Evolutionary conservation across 805 yeast species (phyloP), one percentile per base, ranked within the genome.

Genomic region (Saturnispora ahearnii): DNA sequence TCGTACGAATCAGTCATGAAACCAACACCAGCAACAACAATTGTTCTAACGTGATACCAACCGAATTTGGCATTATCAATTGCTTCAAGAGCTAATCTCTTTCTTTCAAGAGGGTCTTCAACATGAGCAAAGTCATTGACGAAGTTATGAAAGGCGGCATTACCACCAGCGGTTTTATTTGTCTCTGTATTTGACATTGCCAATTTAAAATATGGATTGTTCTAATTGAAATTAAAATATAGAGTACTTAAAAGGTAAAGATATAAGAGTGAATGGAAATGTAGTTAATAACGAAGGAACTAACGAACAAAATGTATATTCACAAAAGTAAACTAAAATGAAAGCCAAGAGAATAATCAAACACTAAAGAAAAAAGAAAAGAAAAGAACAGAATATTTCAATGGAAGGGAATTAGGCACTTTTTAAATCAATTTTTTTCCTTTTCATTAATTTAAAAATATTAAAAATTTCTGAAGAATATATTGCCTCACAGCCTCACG

Each of bases 1-100:
- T 89, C 96, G 68, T 89, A 88, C 48, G 96, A 81, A 70, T 88
- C 96, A 36, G 96, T 88, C 71, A 89, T 69, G 78, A 88, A 88
- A 65, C 96, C 96, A 56, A 88, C 93, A 74, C 96, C 88, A n/a
- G 95, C 95, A 64, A 87, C 88, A 68, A 80, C 65, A 59, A 87
- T 84, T 72, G 88, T 84, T 68, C 87, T 79, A 48, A 86, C 69
- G 61, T 86, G 93, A 62, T 85, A 82, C 93, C 89, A 82, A 51
- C 90, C 87, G 59, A 86, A 86, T 1, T 74, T 67, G 45, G 88
- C 87, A 59, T 82, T 81, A 67, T 86, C 95, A 56, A 86, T 86
- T 62, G 85, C 85, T 66, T 84, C 88, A 62, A 86, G 72, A 41
- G 95, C 95, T 61, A 85, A 70, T 73, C 90, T 78, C 76, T 91